A percentile compares a stretch with the other conserved stretches of the same genome.
Conservation (phyloP, 768 basidiomycete species). For the Pulveroboletus ravenelii region DNA sequence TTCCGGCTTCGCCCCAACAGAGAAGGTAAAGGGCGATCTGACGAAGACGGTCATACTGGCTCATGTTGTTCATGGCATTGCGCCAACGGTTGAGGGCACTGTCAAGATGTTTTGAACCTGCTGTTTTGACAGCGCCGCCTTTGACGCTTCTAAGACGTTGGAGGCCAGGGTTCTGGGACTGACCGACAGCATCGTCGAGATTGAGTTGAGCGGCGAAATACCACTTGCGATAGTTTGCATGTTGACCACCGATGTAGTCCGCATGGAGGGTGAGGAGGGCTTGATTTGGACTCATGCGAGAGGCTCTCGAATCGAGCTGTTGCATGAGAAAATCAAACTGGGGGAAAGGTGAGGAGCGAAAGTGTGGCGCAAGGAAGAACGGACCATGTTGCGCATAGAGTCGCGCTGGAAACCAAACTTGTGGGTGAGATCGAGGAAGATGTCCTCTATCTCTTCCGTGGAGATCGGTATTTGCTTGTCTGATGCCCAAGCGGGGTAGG, state of each 20-base stretch:
- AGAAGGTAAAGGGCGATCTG: conserved; percentile 95
- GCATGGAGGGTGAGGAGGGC: conserved; percentile 95
- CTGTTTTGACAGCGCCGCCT: conserved; percentile 45
- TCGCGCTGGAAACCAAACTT: conserved; percentile 99
- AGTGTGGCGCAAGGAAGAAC: conserved; percentile 16
- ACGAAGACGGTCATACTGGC: conserved; percentile 94
- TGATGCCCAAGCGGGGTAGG: conserved; percentile 93
- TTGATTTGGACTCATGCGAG: conserved; percentile 95
- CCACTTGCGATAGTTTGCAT: conserved; percentile 99
- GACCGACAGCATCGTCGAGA: conserved; percentile 96
- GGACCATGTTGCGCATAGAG: conserved; percentile 91
- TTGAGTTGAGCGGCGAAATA: conserved; percentile 99
- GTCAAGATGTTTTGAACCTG: conserved; percentile 79
- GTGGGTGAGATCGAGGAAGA: conserved; percentile 95
- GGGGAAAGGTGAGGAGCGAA: conserved; percentile 8
- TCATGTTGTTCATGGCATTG: conserved; percentile 99
- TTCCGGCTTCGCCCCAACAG: conserved; percentile 98
- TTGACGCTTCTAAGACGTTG: conserved; percentile 85
- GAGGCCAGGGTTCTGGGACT: conserved; percentile 89
- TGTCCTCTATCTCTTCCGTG: conserved; percentile 98
- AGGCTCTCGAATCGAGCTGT: conserved; percentile 94
- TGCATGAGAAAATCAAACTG: conserved; percentile 99
- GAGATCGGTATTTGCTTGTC: conserved; percentile 94
- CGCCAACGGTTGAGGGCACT: conserved; percentile 93
- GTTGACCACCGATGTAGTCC: conserved; percentile 97